Conservation (phyloP, 352 stramenopile genomes). For the Thraustochytrium sp. region DNA sequence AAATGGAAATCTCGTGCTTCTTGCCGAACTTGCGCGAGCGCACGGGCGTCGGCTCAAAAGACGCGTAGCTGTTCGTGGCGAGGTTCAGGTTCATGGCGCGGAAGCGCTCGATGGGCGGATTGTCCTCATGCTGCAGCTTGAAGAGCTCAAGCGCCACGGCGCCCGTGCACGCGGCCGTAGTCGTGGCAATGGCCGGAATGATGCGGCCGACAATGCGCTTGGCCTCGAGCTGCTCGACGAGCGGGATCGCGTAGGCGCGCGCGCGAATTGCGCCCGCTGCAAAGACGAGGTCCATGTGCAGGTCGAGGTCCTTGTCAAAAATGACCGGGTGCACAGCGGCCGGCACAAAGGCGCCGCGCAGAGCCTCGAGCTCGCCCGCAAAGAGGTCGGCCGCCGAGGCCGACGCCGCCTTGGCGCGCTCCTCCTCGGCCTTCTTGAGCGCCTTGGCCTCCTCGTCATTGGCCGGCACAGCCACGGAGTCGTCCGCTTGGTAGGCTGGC, state of each 20-base stretch:
- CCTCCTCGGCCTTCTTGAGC: constrained; percentile 19
- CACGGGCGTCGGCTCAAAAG: constrained; percentile 42
- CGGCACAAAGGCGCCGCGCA: not conserved
- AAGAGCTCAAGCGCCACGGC: constrained; percentile 95
- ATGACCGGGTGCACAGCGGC: constrained; percentile 57
- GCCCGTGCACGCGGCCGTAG: constrained; percentile 93
- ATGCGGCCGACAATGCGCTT: constrained; percentile 98
- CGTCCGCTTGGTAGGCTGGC: not conserved
- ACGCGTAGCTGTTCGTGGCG: constrained; percentile 37
- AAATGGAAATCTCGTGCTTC: not conserved
- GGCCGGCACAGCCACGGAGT: constrained; percentile 2
- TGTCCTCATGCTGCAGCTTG: constrained; percentile 62
- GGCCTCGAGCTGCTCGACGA: constrained; percentile 91
- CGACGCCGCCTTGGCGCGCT: not conserved
- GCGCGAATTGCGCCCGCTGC: constrained; percentile 83
- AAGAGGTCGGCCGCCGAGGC: not conserved
- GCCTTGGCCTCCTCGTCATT: constrained; percentile 43
- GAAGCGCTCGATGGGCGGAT: not conserved
- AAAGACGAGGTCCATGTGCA: constrained; percentile 85
- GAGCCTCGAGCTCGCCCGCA: not conserved
- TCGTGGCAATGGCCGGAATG: constrained; percentile 99
- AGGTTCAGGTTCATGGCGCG: constrained; percentile 43
- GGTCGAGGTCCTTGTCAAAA: constrained; percentile 92
- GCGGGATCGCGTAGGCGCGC: constrained; percentile 94
- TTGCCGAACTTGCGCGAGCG: constrained; percentile 4